Evolutionary conservation across 495 filamentous ascomycete genomes (phyloP).

Genomic region (Daldinia loculata): DNA sequence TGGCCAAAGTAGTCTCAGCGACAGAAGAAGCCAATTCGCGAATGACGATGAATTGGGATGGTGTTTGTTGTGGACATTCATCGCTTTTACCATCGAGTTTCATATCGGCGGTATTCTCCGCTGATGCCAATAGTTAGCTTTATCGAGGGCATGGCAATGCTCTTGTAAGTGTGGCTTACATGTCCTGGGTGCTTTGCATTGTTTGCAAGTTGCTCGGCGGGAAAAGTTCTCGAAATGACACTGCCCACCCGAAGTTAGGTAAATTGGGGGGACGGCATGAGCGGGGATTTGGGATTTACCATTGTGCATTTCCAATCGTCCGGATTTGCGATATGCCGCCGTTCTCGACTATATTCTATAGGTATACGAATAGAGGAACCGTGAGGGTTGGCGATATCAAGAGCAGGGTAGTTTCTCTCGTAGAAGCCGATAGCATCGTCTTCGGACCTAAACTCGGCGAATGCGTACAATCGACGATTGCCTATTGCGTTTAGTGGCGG

Average conservation of each 20-base stretch:
- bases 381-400: conserved; percentile 60
- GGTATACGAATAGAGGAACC: conserved; percentile 38
- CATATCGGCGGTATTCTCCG: conserved; percentile 46
- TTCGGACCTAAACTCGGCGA: conserved; percentile 70
- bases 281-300: conserved; percentile 55
- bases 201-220: conserved; percentile 73
- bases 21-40: conserved; percentile 77
- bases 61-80: conserved; percentile 73
- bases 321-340: conserved; percentile 42
- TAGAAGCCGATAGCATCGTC: conserved; percentile 71
- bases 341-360: conserved; percentile 50
- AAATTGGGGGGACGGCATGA: not conserved
- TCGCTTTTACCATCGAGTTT: conserved; percentile 79
- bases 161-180: conserved; percentile 59
- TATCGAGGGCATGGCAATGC: not conserved
- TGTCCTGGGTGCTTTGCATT: conserved; percentile 74
- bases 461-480: conserved; percentile 74
- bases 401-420: conserved; percentile 68
- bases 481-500: conserved; percentile 65
- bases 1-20: conserved; percentile 79
- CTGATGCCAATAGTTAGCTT: conserved; percentile 21
- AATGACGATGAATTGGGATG: conserved; percentile 84
- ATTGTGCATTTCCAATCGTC: conserved; percentile 81
- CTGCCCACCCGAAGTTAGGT: conserved; percentile 53
- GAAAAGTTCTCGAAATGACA: conserved; percentile 78